Conservation (phyloP, 1,284 basidiomycete species). For the Agaricales sp. region DNA sequence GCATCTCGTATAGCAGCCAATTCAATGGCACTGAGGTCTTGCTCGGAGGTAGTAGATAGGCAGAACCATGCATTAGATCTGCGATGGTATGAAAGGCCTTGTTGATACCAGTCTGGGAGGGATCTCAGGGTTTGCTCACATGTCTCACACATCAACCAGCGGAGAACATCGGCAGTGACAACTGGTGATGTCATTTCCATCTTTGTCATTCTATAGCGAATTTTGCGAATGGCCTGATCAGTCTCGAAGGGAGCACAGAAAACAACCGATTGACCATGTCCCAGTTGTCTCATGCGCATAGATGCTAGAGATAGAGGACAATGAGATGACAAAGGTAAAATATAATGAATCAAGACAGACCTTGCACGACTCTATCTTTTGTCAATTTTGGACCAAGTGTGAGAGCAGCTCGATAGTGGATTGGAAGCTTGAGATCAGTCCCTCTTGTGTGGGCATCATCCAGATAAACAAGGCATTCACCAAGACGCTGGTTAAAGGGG, state of each 20-base stretch:
- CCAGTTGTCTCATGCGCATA: slow-evolving; percentile 31
- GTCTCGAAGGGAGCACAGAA: slow-evolving; percentile 41
- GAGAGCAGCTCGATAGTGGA: slow-evolving; percentile 32
- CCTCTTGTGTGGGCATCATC: slow-evolving; percentile 51
- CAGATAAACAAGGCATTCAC: slow-evolving; percentile 39
- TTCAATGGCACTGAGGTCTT: background rate
- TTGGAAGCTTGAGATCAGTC: slow-evolving; percentile 42
- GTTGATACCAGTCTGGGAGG: slow-evolving; percentile 34
- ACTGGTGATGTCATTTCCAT: slow-evolving; percentile 9
- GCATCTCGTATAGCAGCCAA: slow-evolving; percentile 11
- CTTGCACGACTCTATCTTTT: slow-evolving; percentile 45
- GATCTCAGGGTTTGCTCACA: slow-evolving; percentile 30
- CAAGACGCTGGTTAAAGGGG: slow-evolving; percentile 28
- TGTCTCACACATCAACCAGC: slow-evolving; percentile 36
- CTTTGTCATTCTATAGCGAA: slow-evolving; percentile 10
- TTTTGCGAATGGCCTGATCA: slow-evolving; percentile 27
- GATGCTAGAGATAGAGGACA: slow-evolving; percentile 22
- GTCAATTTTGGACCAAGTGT: slow-evolving; percentile 43
- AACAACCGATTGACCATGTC: slow-evolving; percentile 26
- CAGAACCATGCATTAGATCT: slow-evolving; percentile 12
- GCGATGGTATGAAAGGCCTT: slow-evolving; percentile 31
- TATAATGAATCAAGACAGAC: slow-evolving; percentile 21
- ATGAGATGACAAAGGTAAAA: background rate
- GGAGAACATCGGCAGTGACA: slow-evolving; percentile 25
- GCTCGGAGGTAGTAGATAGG: background rate